Conservation (phyloP, 306 rosid species). For the Acacia acuminata region DNA sequence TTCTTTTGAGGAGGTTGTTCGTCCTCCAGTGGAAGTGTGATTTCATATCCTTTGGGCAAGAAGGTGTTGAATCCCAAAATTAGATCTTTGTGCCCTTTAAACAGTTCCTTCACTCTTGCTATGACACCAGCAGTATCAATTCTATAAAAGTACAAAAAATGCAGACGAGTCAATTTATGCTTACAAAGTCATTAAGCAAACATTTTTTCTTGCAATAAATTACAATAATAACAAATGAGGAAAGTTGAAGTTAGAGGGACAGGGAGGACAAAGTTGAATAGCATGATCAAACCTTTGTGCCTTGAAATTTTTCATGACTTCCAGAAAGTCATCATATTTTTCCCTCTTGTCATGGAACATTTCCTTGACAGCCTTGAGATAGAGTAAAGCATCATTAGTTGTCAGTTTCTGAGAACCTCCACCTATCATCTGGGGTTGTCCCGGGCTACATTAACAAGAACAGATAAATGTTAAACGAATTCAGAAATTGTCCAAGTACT, state of each 20-base stretch:
- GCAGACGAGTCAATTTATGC: constrained; percentile 29
- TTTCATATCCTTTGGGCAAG: constrained; percentile 89
- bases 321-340: constrained; percentile 75
- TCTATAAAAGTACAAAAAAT: constrained; percentile 43
- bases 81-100: constrained; percentile 78
- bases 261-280: neutral
- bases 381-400: constrained; percentile 71
- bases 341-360: constrained; percentile 77
- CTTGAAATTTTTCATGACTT: constrained; percentile 92
- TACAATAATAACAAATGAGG: neutral
- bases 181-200: constrained; percentile 16
- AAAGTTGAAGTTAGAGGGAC: neutral
- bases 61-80: constrained; percentile 91
- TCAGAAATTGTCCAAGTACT: constrained; percentile 13
- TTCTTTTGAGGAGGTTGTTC: constrained; percentile 85
- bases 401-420: constrained; percentile 73
- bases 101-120: constrained; percentile 81
- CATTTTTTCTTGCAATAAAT: neutral
- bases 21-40: constrained; percentile 80
- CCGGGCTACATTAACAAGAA: constrained; percentile 61
- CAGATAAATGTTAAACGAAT: constrained; percentile 14
- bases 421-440: constrained; percentile 71
- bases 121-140: constrained; percentile 79
- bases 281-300: constrained; percentile 65
- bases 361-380: constrained; percentile 88